Percentiles rank a stretch among this genome's conserved stretches.
phyloP scores from a whole-genome alignment of 1,284 basidiomycete species.

The Megacollybia platyphylla region DNA sequence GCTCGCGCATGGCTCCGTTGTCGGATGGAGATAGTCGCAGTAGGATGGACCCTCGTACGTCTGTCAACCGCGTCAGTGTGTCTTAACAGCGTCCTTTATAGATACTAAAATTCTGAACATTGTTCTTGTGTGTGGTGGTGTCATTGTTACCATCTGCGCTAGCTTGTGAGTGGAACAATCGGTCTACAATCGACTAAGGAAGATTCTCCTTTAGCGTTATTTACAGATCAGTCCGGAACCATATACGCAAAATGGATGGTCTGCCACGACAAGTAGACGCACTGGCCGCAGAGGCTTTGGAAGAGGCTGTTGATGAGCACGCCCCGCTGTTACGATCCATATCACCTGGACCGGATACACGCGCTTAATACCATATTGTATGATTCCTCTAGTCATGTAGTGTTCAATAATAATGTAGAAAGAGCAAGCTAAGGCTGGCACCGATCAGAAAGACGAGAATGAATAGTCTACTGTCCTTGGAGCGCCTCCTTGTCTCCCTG shows the following conservation, averaged over 20 bases:
- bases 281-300: constrained; percentile 47
- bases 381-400: not conserved
- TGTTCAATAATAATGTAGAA: constrained; percentile 71
- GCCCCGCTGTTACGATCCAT: constrained; percentile 37
- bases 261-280: constrained; percentile 38
- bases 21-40: constrained; percentile 65
- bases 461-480: constrained; percentile 73
- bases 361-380: not conserved
- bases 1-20: constrained; percentile 45
- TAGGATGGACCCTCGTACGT: constrained; percentile 63
- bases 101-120: constrained; percentile 57
- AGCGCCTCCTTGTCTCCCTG: constrained; percentile 69
- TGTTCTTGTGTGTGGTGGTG: constrained; percentile 42
- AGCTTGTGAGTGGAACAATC: constrained; percentile 41
- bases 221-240: constrained; percentile 47
- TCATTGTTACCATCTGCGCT: constrained; percentile 40
- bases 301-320: constrained; percentile 52
- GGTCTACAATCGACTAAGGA: too few relatives aligned
- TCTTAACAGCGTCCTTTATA: constrained; percentile 12
- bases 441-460: constrained; percentile 80
- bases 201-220: constrained; percentile 31
- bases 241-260: constrained; percentile 43
- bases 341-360: not conserved
- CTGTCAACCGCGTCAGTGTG: constrained; percentile 1
- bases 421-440: constrained; percentile 75